Percentiles rank a stretch among this genome's conserved stretches.
Evolutionary conservation across 2,329 filamentous ascomycete species (phyloP).

Genomic region (Xenosphaeropsis pyriputrescens): DNA sequence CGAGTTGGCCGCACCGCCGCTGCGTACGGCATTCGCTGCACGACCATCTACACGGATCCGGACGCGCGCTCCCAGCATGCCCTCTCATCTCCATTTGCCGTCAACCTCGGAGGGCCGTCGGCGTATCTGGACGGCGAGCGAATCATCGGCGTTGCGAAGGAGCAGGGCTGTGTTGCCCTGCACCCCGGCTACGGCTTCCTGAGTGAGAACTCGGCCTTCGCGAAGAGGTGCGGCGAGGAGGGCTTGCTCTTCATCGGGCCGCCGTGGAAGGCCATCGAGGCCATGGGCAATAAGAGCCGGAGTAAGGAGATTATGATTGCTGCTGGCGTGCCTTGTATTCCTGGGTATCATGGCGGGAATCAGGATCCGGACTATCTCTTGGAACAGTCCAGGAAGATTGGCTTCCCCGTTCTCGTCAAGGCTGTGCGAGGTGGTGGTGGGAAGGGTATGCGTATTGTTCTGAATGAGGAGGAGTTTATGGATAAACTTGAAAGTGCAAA

Average conservation of each 20-base stretch:
- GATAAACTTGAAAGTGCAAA: conserved; percentile 58
- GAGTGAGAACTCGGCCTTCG: conserved; percentile 87
- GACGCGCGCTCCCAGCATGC: conserved; percentile 83
- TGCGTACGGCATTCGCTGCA: conserved; percentile 80
- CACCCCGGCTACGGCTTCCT: conserved; percentile 96
- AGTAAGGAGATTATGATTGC: conserved; percentile 95
- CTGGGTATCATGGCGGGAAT: conserved; percentile 81
- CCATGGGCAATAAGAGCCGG: conserved; percentile 87
- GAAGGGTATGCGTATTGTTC: conserved; percentile 71
- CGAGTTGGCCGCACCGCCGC: conserved; percentile 82
- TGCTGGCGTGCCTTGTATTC: conserved; percentile 91
- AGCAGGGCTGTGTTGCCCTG: conserved; percentile 76
- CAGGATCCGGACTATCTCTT: conserved; percentile 52
- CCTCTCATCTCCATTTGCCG: conserved; percentile 65
- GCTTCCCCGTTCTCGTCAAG: conserved; percentile 63
- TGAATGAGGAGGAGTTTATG: conserved; percentile 52
- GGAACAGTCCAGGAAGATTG: conserved; percentile 54
- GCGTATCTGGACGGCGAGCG: conserved; percentile 89
- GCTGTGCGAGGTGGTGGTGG: conserved; percentile 70
- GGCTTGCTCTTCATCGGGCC: conserved; percentile 92
- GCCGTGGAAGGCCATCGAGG: conserved; percentile 64
- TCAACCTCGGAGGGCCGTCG: conserved; percentile 69
- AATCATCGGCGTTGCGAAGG: conserved; percentile 78
- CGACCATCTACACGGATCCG: conserved; percentile 87
- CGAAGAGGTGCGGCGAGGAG: conserved; percentile 73